phyloP scores from a whole-genome alignment of 306 rosid species.

The Glycine soja region DNA sequence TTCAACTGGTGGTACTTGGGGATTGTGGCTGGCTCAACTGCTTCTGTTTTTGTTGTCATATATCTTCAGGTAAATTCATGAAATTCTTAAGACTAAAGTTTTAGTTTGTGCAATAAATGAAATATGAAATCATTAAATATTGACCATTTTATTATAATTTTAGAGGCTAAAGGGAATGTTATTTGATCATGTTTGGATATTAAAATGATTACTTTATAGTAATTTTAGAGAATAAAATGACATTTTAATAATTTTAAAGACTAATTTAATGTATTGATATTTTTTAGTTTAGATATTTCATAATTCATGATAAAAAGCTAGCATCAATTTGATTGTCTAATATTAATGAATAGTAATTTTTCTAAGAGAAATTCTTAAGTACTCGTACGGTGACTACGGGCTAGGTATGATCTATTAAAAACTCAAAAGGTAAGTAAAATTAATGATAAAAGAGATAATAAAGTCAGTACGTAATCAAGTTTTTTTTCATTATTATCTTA shows the following conservation, averaged over 20 bases:
- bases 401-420: background rate
- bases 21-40: conserved; percentile 60
- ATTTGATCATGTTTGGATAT: background rate
- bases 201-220: background rate
- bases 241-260: background rate
- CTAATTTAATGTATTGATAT: background rate
- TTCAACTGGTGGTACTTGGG: conserved; percentile 85
- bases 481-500: background rate
- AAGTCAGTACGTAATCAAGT: background rate
- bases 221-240: background rate
- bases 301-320: background rate
- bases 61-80: conserved; percentile 67
- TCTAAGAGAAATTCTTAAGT: too few relatives aligned
- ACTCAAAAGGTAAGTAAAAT: background rate
- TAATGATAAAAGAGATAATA: background rate
- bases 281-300: background rate
- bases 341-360: background rate
- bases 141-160: background rate
- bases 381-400: background rate
- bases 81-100: background rate
- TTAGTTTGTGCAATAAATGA: too few relatives aligned
- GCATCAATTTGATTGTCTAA: background rate
- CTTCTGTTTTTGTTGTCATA: conserved; percentile 54
- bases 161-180: background rate
- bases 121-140: background rate